Percentiles rank a stretch among this genome's conserved stretches.
These are phyloP conservation scores for Giardia duodenalis DNA, from an alignment of 208 protist species.

Conservation along the genomic window DNA sequence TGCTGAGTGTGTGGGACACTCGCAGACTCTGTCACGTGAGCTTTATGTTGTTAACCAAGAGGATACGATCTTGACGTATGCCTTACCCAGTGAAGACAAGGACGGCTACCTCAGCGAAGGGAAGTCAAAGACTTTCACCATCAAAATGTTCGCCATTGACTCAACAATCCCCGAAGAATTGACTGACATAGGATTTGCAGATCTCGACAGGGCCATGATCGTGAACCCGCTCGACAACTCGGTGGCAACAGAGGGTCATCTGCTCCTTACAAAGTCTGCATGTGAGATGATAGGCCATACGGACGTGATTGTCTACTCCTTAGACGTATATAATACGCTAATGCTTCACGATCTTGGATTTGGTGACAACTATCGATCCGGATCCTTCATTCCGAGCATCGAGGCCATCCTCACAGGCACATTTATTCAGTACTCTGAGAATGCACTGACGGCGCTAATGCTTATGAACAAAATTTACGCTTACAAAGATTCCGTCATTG, in stretches of 20 bases:
- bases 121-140: background rate
- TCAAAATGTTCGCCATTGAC: background rate
- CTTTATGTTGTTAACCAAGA: background rate
- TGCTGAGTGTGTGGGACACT: too few relatives aligned
- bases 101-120: background rate
- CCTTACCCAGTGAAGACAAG: background rate
- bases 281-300: background rate
- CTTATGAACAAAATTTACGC: background rate
- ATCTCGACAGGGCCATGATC: background rate
- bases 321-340: background rate
- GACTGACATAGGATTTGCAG: background rate
- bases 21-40: too few relatives aligned
- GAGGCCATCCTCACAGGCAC: background rate
- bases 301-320: background rate
- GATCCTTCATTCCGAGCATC: background rate
- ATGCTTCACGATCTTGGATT: background rate
- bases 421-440: background rate
- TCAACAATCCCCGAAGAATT: background rate
- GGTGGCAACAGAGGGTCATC: background rate
- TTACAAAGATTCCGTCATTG: background rate
- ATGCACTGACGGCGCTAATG: background rate
- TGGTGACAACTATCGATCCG: background rate
- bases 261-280: background rate
- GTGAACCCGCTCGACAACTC: background rate
- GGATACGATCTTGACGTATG: background rate